Evolutionary conservation across 257 asterid genomes (phyloP).

Genomic region (Solanum tacnaense): DNA sequence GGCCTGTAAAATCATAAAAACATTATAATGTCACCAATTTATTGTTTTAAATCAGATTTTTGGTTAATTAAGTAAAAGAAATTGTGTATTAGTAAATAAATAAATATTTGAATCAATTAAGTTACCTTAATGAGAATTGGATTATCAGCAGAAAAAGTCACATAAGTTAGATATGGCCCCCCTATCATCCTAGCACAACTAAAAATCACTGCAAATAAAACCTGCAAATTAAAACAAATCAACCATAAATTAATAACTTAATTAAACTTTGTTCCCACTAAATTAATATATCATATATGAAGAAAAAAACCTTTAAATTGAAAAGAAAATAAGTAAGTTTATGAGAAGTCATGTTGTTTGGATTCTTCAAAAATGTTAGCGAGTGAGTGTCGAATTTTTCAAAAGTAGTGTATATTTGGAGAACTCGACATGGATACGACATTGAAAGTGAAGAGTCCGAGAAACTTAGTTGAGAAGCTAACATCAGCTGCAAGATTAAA

Average conservation of each 20-base stretch:
- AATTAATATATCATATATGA: background rate
- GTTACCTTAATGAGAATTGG: slow-evolving; percentile 69
- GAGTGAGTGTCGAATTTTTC: no score
- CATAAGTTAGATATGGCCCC: slow-evolving; percentile 70
- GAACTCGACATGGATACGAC: no score
- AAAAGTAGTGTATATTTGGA: no score
- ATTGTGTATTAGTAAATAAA: background rate
- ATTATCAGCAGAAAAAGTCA: slow-evolving; percentile 54
- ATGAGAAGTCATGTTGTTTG: slow-evolving; percentile 5
- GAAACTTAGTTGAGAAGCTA: slow-evolving; percentile 5
- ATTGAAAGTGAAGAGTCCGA: background rate
- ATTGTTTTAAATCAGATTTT: background rate
- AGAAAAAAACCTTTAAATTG: background rate
- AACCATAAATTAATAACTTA: background rate
- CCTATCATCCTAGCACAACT: slow-evolving; percentile 74
- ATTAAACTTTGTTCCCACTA: background rate
- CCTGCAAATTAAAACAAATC: slow-evolving; percentile 15
- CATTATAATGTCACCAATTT: background rate
- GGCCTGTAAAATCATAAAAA: slow-evolving; percentile 29
- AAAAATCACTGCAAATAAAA: slow-evolving; percentile 56
- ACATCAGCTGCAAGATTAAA: slow-evolving; percentile 84
- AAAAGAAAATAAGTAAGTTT: background rate
- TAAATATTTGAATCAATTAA: background rate
- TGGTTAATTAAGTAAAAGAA: background rate
- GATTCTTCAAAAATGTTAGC: no score